Evolutionary conservation across 2,329 filamentous ascomycete genomes (phyloP).

Genomic region (Colletotrichum abscissum): DNA sequence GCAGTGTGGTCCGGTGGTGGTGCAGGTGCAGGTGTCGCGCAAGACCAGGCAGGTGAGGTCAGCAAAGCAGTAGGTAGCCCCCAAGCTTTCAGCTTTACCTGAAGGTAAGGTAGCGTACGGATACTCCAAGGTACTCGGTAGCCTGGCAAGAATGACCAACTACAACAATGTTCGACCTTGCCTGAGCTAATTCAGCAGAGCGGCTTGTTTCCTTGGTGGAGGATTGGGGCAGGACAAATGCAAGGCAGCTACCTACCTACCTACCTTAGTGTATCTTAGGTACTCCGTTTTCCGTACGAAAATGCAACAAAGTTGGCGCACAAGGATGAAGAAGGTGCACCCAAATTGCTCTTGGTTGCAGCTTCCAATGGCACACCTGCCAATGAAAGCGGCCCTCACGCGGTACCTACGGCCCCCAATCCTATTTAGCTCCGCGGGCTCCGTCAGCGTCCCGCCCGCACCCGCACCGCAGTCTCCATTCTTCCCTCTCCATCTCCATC

Average conservation of each 20-base stretch:
- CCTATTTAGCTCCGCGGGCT: conserved; percentile 6
- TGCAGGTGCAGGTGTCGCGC: conserved; percentile 5
- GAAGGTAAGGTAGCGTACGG: neutral
- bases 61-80: conserved; percentile 4
- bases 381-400: conserved; percentile 5
- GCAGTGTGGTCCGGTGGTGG: neutral
- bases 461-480: neutral
- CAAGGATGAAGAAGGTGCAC: neutral
- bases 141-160: neutral
- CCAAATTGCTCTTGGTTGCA: neutral
- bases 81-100: neutral
- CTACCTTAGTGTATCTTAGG: no score
- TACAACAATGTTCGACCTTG: neutral
- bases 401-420: neutral
- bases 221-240: neutral
- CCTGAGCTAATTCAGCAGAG: neutral
- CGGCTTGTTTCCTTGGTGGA: neutral
- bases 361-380: conserved; percentile 1
- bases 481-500: neutral
- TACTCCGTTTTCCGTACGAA: neutral
- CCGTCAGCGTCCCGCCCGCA: conserved; percentile 2
- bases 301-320: neutral
- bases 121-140: neutral
- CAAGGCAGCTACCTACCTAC: neutral
- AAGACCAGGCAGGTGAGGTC: conserved; percentile 22